Evolutionary conservation across 2,329 filamentous ascomycete genomes (phyloP), one percentile per base, ranked within the genome.

Genomic region (Myriosclerotinia scirpicola): DNA sequence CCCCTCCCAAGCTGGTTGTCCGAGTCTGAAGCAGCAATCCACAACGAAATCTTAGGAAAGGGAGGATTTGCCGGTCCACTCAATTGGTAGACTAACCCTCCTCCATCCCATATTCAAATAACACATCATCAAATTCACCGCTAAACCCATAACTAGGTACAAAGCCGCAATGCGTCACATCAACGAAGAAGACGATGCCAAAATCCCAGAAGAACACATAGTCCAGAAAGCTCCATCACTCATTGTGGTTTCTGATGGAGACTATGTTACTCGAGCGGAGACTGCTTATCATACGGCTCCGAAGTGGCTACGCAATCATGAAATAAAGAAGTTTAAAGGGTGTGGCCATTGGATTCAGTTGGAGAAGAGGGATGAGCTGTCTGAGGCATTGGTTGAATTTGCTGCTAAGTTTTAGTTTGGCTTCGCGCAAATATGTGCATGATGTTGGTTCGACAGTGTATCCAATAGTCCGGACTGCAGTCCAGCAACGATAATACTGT

Each of bases 301-400:
- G 7, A 34, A 30, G 7, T 30, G 11, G 12, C 22, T 59, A 12
- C 38, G 40, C 6, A 34, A 48, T 17, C 64, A 40, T 54, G 54
- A 48, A 54, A 67, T 69, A 36, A 68, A 54, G 64, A 65, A 60
- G 52, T 65, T 65, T 66, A 63, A 60, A 54, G 56, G 48, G 54
- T 69, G 64, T 65, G 69, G 69, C 48, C 69, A 69, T 68, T 69
- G 69, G 68, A 54, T 69, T 42, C 64, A 50, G 61, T 65, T 69
- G 53, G 65, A 69, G 65, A 68, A 67, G 54, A 58, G 64, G 58
- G 68, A 67, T 66, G 69, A 69, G 64, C 62, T 69, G 36, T 68
- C 69, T 36, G 61, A 68, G 36, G 61, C 65, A 54, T 64, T 70
- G 53, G 59, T 67, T 42, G 36, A 48, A 17, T 69, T 70, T 68